Conservation (phyloP, 2,329 filamentous ascomycete species). For the Alternaria consortialis region DNA sequence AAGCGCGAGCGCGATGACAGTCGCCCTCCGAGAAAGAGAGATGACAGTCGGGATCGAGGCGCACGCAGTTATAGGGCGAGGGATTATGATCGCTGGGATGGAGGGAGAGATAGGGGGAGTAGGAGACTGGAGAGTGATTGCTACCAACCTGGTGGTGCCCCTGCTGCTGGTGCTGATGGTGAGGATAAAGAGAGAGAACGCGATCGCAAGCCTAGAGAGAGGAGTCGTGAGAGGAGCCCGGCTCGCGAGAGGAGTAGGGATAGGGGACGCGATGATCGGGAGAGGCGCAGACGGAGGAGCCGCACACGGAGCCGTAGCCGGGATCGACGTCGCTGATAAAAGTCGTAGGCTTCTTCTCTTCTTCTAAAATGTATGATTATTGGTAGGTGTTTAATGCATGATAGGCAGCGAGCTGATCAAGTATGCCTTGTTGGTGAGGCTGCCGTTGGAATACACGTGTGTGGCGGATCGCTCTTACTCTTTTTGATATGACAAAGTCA, state of each 20-base stretch:
- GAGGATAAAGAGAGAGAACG: slow-evolving; percentile 30
- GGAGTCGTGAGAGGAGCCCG: slow-evolving; percentile 21
- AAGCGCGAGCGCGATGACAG: slow-evolving; percentile 43
- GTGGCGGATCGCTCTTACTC: background rate
- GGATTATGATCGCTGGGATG: slow-evolving; percentile 52
- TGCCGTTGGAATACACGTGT: background rate
- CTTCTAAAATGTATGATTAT: slow-evolving; percentile 13
- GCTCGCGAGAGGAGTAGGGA: slow-evolving; percentile 17
- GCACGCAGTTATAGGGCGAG: slow-evolving; percentile 52
- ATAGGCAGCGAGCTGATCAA: too few relatives aligned
- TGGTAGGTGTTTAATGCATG: background rate
- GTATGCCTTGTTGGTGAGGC: background rate
- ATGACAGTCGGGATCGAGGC: slow-evolving; percentile 47
- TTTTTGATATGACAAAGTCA: background rate
- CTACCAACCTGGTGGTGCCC: slow-evolving; percentile 36
- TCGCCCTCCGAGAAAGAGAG: slow-evolving; percentile 34
- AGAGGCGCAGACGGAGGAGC: slow-evolving; percentile 28
- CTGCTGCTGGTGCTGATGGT: slow-evolving; percentile 10
- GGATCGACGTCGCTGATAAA: slow-evolving; percentile 15
- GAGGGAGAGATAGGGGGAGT: slow-evolving; percentile 30
- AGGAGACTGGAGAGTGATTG: slow-evolving; percentile 44
- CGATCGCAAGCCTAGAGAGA: slow-evolving; percentile 40
- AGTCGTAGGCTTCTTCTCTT: background rate
- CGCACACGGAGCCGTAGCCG: slow-evolving; percentile 32
- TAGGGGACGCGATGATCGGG: slow-evolving; percentile 24